Evolutionary conservation across 2,329 filamentous ascomycete genomes (phyloP), one percentile per base, ranked within the genome.

Genomic region (Clonostachys chloroleuca): DNA sequence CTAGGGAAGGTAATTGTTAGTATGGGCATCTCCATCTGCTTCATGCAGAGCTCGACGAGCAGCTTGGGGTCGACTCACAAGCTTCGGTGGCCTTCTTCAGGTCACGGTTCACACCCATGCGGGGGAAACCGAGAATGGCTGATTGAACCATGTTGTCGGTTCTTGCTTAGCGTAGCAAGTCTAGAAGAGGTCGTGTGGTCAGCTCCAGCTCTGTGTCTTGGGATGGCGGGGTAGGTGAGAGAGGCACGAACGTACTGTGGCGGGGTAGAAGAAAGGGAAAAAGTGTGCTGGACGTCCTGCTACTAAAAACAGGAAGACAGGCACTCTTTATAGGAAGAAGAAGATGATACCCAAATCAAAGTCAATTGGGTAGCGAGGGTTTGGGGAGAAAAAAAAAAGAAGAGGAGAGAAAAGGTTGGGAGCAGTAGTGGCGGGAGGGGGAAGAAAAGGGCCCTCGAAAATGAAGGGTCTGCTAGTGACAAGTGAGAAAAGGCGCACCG

Each of bases 71-170:
- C n/a, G 39, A 75, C 76, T 66, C 58, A 80, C 77, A 99, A 71
- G 92, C 90, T 77, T 99, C 94, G 59, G 92, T 99, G 67, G 94
- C 94, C 86, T 99, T 99, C 87, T 99, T 99, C 71, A 99, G 85
- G 82, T 99, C 94, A 85, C 94, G 91, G 77, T 95, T 89, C 65
- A 83, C 88, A 76, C 94, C 94, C 89, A 97, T 96, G 69, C 94
- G 92, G 72, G 94, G 94, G 84, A 99, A 99, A 77, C 94, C 94
- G 72, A 99, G 87, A 72, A 99, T 81, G 60, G 94, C 77, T 57
- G 80, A 83, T 66, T 82, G 76, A 69, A 83, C 80, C 80, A 83
- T 83, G 53, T 68, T 80, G 68, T 55, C 60, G 64, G 63, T 30
- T 30, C 30, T 43, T n/a, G 18, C 42, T 34, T 24, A 14, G 13